Conservation (phyloP, 108 stramenopile genomes). For the Nitzschia sp. region DNA sequence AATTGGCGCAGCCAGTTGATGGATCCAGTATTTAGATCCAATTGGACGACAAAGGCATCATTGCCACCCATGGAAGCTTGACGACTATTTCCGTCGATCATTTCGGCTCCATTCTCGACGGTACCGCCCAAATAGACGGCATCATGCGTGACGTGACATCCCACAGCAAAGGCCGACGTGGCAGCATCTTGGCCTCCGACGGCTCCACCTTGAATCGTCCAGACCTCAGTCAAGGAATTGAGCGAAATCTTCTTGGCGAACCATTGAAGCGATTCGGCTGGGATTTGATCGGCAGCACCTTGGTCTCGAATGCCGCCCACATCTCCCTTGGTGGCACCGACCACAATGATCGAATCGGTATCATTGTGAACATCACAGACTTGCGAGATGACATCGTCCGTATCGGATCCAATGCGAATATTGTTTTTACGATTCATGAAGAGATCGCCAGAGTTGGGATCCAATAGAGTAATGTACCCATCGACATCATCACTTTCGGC, state of each 20-base stretch:
- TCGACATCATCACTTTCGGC: slow-evolving; percentile 12
- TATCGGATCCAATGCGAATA: slow-evolving; percentile 8
- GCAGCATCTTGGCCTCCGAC: not conserved
- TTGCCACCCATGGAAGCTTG: slow-evolving; percentile 28
- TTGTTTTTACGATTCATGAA: not conserved
- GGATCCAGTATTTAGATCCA: slow-evolving; percentile 26
- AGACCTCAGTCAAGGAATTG: not conserved
- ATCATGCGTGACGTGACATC: not conserved
- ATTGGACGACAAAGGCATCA: slow-evolving; percentile 38
- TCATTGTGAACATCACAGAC: slow-evolving; percentile 15
- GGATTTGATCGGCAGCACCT: not conserved
- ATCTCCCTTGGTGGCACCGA: slow-evolving; percentile 32
- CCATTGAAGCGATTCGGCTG: slow-evolving; percentile 14
- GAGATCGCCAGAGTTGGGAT: slow-evolving; percentile 9
- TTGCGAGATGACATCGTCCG: slow-evolving; percentile 22
- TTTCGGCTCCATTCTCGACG: slow-evolving; percentile 20
- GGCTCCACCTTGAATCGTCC: slow-evolving; percentile 26
- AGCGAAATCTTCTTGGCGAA: slow-evolving; percentile 14
- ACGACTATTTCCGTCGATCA: slow-evolving; percentile 4
- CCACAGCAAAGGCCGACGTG: slow-evolving; percentile 4
- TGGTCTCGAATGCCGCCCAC: slow-evolving; percentile 21
- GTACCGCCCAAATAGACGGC: slow-evolving; percentile 24
- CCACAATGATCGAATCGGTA: slow-evolving; percentile 4
- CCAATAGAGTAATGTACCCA: slow-evolving; percentile 17
- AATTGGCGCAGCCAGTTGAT: slow-evolving; percentile 18